Evolutionary conservation across 2,329 filamentous ascomycete genomes (phyloP).

Genomic region (Microascus cirrosus): DNA sequence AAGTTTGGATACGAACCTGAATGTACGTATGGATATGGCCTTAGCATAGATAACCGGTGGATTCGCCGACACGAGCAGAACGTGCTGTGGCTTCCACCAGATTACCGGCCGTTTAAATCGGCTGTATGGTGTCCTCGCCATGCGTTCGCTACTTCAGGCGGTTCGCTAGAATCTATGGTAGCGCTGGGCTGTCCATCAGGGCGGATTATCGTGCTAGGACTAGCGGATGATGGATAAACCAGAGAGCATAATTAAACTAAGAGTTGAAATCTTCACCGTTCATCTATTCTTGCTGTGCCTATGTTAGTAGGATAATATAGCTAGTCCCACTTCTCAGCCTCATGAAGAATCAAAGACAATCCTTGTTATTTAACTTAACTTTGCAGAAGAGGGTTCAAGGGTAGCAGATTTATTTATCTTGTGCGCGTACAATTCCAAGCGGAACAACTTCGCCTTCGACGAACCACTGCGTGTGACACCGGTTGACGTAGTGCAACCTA

Average conservation of each 20-base stretch:
- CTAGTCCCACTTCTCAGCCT: neutral
- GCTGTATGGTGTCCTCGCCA: neutral
- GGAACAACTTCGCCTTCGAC: neutral
- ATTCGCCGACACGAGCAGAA: neutral
- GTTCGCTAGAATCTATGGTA: neutral
- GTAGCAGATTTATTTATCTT: neutral
- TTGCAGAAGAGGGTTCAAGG: neutral
- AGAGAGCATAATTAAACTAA: no score
- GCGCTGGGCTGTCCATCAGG: neutral
- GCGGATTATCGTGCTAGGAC: neutral
- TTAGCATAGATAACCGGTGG: neutral
- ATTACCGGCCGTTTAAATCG: neutral
- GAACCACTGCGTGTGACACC: no score
- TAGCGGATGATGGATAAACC: neutral
- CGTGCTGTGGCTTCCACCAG: neutral
- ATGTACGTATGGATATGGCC: neutral
- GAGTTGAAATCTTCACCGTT: no score
- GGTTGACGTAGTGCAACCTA: no score
- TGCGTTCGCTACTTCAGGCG: neutral
- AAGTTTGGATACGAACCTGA: neutral
- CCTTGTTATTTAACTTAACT: neutral
- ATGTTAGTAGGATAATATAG: no score
- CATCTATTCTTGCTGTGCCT: no score
- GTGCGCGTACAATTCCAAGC: neutral
- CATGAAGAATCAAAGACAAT: neutral